Conservation (phyloP, 768 basidiomycete genomes). For the Mycena maculata region DNA sequence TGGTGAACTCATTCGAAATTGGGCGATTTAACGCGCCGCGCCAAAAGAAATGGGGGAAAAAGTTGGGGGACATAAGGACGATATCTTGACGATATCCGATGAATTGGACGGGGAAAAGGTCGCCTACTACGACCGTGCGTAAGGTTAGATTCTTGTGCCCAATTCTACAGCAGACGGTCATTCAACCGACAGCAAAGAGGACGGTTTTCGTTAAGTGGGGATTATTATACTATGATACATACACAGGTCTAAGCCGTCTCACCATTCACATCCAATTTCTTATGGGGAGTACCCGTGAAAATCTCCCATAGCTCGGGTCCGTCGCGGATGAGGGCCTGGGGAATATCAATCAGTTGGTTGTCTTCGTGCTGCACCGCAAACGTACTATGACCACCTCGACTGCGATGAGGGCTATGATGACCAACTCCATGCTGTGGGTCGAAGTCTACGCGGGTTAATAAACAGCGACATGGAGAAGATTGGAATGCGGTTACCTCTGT, state of each 20-base stretch:
- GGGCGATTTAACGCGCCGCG: too few species aligned
- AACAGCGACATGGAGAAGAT: conserved; percentile 14
- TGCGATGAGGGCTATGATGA: conserved; percentile 94
- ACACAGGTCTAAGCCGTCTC: not conserved
- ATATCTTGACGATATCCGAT: too few species aligned
- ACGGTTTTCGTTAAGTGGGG: too few species aligned
- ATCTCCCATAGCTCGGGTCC: conserved; percentile 82
- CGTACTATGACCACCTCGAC: conserved; percentile 94
- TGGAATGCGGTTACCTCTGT: conserved; percentile 73
- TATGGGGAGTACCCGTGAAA: conserved; percentile 44
- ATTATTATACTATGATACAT: too few species aligned
- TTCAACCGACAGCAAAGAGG: too few species aligned
- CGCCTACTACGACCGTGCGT: too few species aligned
- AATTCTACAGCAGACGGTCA: too few species aligned
- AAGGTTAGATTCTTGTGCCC: too few species aligned
- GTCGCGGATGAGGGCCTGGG: conserved; percentile 79
- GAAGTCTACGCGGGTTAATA: conserved; percentile 69
- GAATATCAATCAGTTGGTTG: not conserved
- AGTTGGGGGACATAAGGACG: too few species aligned
- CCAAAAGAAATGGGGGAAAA: too few species aligned
- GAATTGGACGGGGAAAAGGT: too few species aligned
- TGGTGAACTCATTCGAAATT: too few species aligned
- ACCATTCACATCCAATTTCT: not conserved
- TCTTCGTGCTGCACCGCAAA: conserved; percentile 13
- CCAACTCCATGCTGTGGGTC: conserved; percentile 91